These are phyloP conservation scores for Chenopodium quinoa DNA, from an alignment of 148 eudicot species.

Conservation along the genomic window DNA sequence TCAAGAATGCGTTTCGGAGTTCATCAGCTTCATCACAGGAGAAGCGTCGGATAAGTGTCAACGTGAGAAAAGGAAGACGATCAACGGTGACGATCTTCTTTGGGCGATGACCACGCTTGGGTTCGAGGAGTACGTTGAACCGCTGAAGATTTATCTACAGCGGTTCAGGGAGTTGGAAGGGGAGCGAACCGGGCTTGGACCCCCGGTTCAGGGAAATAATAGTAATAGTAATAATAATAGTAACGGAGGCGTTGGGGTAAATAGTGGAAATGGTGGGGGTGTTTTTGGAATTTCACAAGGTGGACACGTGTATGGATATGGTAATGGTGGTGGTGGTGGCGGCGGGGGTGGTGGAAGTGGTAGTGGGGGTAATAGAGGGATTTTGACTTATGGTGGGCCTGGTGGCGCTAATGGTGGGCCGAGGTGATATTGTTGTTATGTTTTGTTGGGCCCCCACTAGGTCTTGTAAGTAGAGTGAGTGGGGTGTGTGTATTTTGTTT, in stretches of 20 bases:
- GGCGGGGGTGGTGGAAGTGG: slow-evolving; percentile 17
- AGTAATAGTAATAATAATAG: slow-evolving; percentile 23
- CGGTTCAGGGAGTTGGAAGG: slow-evolving; percentile 60
- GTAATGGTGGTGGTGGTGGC: slow-evolving; percentile 7
- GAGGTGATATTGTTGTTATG: not conserved
- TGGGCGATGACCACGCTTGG: slow-evolving; percentile 72
- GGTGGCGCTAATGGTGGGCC: slow-evolving; percentile 30
- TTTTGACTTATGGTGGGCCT: slow-evolving; percentile 22
- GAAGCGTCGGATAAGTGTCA: slow-evolving; percentile 63
- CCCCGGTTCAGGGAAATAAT: slow-evolving; percentile 32
- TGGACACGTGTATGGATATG: slow-evolving; percentile 41
- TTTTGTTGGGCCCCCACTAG: not conserved
- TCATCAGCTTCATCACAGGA: slow-evolving; percentile 60
- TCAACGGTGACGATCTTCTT: slow-evolving; percentile 60
- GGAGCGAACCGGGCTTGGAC: slow-evolving; percentile 36
- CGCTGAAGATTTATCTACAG: slow-evolving; percentile 48
- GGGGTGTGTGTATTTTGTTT: not conserved
- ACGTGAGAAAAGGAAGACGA: slow-evolving; percentile 58
- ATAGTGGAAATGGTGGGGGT: slow-evolving; percentile 25
- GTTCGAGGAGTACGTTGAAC: slow-evolving; percentile 60
- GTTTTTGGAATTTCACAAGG: slow-evolving; percentile 34
- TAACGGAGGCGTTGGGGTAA: slow-evolving; percentile 21
- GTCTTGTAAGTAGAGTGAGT: not conserved
- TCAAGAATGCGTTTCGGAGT: slow-evolving; percentile 64
- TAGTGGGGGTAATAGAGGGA: not conserved